These are phyloP conservation scores for Trichosporon sp. DNA, from an alignment of 1,284 basidiomycete genomes.

Conservation along the genomic window DNA sequence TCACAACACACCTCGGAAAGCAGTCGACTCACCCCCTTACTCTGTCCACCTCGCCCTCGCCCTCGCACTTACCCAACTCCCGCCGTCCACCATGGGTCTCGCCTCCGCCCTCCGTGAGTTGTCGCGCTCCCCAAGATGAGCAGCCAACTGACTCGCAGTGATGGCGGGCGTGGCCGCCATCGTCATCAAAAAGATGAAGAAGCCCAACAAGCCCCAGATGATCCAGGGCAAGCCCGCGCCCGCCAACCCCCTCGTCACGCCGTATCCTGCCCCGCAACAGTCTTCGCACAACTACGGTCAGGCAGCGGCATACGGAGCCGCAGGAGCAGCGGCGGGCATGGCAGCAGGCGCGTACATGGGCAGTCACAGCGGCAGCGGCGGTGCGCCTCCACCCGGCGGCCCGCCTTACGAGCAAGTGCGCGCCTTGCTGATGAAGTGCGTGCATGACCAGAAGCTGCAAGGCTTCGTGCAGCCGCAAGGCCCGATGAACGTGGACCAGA, in stretches of 20 bases:
- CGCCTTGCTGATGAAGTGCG: constrained; percentile 38
- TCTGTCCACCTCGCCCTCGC: no score
- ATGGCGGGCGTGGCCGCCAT: constrained; percentile 9
- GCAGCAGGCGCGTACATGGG: not conserved
- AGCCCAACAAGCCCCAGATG: not conserved
- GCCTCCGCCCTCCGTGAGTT: not conserved
- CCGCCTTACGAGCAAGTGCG: constrained; percentile 4
- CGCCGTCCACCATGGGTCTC: not conserved
- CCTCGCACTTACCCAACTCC: not conserved
- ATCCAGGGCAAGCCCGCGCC: not conserved
- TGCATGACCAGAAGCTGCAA: constrained; percentile 46
- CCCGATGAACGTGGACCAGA: constrained; percentile 44
- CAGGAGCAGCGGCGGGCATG: not conserved
- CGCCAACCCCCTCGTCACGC: not conserved
- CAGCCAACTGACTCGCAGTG: not conserved
- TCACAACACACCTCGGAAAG: no score
- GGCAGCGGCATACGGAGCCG: not conserved
- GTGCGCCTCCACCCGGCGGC: not conserved
- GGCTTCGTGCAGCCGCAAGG: constrained; percentile 49
- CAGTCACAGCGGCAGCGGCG: not conserved
- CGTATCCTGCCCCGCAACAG: constrained; percentile 3
- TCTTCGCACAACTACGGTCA: not conserved
- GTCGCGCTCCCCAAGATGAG: not conserved
- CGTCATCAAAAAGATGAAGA: constrained; percentile 11
- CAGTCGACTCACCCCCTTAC: no score